Conservation (phyloP, 371 early-diverging fungal species). For the Coemansia sp. region DNA sequence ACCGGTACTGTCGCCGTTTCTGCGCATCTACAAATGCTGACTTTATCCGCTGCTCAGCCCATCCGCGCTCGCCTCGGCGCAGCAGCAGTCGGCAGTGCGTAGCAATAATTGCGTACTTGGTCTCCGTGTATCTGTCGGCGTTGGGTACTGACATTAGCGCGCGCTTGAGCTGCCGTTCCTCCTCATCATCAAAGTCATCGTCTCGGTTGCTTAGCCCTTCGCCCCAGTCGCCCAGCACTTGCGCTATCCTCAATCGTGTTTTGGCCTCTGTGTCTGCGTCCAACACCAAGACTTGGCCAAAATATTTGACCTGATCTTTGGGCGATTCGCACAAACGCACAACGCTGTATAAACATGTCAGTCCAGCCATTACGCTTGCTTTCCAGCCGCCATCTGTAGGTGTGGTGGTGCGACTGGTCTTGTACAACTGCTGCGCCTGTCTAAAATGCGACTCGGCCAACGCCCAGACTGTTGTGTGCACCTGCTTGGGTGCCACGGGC, state of each 20-base stretch:
- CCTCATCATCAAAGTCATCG: slow-evolving; percentile 14
- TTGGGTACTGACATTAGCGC: slow-evolving; percentile 34
- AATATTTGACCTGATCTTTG: slow-evolving; percentile 5
- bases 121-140: slow-evolving; percentile 18
- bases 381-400: slow-evolving; percentile 16
- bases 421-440: slow-evolving; percentile 21
- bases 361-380: slow-evolving; percentile 18
- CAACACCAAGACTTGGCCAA: neutral
- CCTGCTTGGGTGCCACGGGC: slow-evolving; percentile 7
- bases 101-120: slow-evolving; percentile 20
- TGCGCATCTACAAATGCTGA: slow-evolving; percentile 29
- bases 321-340: slow-evolving; percentile 26
- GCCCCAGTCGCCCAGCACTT: slow-evolving; percentile 34
- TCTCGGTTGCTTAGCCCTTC: neutral
- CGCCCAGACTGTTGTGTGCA: slow-evolving; percentile 25
- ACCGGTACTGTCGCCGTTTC: slow-evolving; percentile 20
- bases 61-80: slow-evolving; percentile 24
- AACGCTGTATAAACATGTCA: slow-evolving; percentile 35
- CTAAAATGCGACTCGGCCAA: slow-evolving; percentile 36
- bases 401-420: neutral
- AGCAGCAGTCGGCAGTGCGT: slow-evolving; percentile 35
- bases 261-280: slow-evolving; percentile 38
- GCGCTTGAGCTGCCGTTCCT: slow-evolving; percentile 36
- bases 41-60: slow-evolving; percentile 42
- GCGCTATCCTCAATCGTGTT: slow-evolving; percentile 43